These are phyloP conservation scores for Herpotrichia juniperi DNA, from an alignment of 2,329 filamentous ascomycete genomes.

Conservation along the genomic window DNA sequence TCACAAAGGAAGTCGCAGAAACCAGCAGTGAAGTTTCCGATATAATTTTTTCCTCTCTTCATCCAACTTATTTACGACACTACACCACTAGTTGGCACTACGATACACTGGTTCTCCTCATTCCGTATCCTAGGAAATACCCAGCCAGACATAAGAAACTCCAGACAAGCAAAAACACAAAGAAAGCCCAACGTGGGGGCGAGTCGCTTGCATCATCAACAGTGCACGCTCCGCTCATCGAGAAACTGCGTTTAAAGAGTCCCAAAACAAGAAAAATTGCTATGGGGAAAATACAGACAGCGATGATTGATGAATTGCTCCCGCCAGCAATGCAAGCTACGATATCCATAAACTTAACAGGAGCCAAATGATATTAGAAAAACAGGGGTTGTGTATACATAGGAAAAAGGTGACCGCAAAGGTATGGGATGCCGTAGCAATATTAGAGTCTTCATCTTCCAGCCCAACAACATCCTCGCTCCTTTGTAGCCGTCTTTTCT, in stretches of 20 bases:
- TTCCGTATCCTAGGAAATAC: background rate
- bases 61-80: too few species aligned
- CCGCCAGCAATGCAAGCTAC: slow-evolving; percentile 35
- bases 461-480: slow-evolving; percentile 22
- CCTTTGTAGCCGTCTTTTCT: slow-evolving; percentile 18
- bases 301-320: slow-evolving; percentile 8
- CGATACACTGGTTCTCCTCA: background rate
- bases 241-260: background rate
- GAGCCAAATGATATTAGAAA: slow-evolving; percentile 8
- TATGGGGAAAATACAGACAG: slow-evolving; percentile 2
- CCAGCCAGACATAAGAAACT: background rate
- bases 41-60: too few species aligned
- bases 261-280: background rate
- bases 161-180: background rate
- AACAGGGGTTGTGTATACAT: slow-evolving; percentile 30
- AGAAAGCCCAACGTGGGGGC: background rate
- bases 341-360: background rate
- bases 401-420: slow-evolving; percentile 28
- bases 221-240: slow-evolving; percentile 4
- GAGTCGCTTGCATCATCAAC: background rate
- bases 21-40: too few species aligned
- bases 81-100: background rate
- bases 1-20: too few species aligned
- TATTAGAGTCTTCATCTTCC: slow-evolving; percentile 6
- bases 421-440: slow-evolving; percentile 22